A percentile compares a stretch with the other conserved stretches of the same genome.
These are phyloP conservation scores for Musa schizocarpa DNA, from an alignment of 176 grass and related monocot genomes.

Conservation along the genomic window DNA sequence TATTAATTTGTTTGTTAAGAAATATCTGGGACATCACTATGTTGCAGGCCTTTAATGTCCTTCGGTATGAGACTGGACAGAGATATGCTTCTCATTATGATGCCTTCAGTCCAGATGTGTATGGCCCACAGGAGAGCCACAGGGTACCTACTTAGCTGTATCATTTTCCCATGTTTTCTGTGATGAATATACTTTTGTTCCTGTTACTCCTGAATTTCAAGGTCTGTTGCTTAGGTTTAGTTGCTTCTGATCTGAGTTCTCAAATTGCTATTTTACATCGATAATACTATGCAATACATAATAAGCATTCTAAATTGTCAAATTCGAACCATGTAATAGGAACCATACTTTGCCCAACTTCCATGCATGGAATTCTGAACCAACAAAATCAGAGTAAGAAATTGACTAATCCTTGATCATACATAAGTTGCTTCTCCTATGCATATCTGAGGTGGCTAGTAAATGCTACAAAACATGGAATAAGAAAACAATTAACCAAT, in stretches of 20 bases:
- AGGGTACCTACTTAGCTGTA: slow-evolving; percentile 9
- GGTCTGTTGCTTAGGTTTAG: background rate
- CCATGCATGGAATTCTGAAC: no score
- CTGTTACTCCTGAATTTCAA: background rate
- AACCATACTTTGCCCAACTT: no score
- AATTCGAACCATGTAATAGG: no score
- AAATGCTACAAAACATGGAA: no score
- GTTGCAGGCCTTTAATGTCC: slow-evolving; percentile 19
- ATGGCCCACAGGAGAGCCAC: slow-evolving; percentile 18
- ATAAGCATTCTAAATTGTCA: no score
- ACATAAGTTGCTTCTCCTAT: no score
- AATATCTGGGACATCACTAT: background rate
- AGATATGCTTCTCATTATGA: slow-evolving; percentile 24
- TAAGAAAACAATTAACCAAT: no score
- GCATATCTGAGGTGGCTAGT: no score
- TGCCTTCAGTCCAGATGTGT: slow-evolving; percentile 17
- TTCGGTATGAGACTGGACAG: slow-evolving; percentile 25
- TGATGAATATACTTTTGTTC: background rate
- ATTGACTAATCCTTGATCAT: no score
- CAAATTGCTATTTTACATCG: background rate
- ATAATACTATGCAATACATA: no score
- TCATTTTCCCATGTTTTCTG: background rate
- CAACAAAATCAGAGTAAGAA: no score
- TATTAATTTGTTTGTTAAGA: background rate
- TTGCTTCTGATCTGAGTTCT: background rate